Base-by-base conservation (phyloP, 257 asterid genomes). In the Solanum acaule region DNA sequence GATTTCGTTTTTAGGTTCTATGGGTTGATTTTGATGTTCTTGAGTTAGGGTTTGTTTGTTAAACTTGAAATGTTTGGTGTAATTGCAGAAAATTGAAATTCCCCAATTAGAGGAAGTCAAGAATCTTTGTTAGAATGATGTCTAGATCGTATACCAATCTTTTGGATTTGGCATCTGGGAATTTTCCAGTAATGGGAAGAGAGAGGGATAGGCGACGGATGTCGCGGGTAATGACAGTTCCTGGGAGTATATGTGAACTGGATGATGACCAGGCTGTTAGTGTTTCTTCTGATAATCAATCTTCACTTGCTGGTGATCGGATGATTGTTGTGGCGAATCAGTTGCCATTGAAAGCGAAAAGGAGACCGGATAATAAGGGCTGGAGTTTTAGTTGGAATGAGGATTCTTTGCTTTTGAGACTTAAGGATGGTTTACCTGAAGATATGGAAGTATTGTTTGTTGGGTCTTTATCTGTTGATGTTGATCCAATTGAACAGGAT, bases 81-180 rank as follows among this genome's bases (percentile, higher is more conserved):
- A 89, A 73, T 83, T 93, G 93, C 92, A 94, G 96, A 89, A 87
- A 76, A 87, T 93, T 86, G 91, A 42, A 83, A 85, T 63, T 35
- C 68, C 59, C 61, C 22, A 59, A 83, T 85, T 84, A 84, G 91
- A 85, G 87, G 92, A 61, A 82, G 84, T 12, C n/a, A 72, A 86
- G 85, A 88, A 90, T 88, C 81, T 88, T 89, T 31, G 93, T 63
- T 72, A 93, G 91, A 91, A 94, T 95, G 98, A 93, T 95, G 94
- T 95, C 98, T 44, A 95, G 97, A 91, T 95, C 98, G 82, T 95
- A 95, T 88, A 94, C 98, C 27, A 95, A 95, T 91, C 96, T 95
- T 75, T 89, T 94, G 87, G 98, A 95, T 88, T 93, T 95, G 92
- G 98, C 98, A 83, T 92, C 98, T 22, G 98, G 97, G 90, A 95